Conservation (phyloP, 805 yeast genomes). For the Henningerozyma blattae region DNA sequence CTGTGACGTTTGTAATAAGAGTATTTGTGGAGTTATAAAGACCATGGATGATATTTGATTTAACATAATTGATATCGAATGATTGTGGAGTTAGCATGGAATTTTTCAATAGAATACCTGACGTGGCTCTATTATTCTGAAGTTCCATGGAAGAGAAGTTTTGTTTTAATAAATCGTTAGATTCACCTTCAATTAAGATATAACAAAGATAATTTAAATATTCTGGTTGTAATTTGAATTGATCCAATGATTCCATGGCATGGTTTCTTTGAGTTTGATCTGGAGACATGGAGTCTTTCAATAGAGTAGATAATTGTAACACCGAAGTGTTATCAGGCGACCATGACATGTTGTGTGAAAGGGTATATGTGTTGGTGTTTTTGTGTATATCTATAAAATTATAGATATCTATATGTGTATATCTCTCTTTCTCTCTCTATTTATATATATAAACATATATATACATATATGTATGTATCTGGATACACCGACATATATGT, state of each 20-base stretch:
- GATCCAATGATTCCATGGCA: slow-evolving; percentile 64
- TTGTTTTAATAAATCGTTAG: slow-evolving; percentile 29
- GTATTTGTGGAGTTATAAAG: slow-evolving; percentile 14
- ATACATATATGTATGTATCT: too few relatives aligned
- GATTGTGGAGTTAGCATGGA: slow-evolving; percentile 33
- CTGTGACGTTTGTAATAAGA: slow-evolving; percentile 76
- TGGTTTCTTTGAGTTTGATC: slow-evolving; percentile 39
- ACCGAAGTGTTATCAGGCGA: slow-evolving; percentile 50
- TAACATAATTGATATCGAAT: slow-evolving; percentile 32
- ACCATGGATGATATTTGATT: slow-evolving; percentile 32
- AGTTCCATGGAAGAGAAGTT: slow-evolving; percentile 14
- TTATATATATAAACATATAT: too few relatives aligned
- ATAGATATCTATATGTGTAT: too few relatives aligned
- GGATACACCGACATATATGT: too few relatives aligned
- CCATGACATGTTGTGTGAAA: slow-evolving; percentile 39
- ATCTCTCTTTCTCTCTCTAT: too few relatives aligned
- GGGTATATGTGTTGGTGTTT: too few relatives aligned
- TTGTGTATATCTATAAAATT: too few relatives aligned
- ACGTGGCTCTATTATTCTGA: slow-evolving; percentile 52
- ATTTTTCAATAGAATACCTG: slow-evolving; percentile 80
- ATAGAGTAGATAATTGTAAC: slow-evolving; percentile 51
- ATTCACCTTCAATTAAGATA: slow-evolving; percentile 45
- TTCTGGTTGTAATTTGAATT: slow-evolving; percentile 62
- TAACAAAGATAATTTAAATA: slow-evolving; percentile 69
- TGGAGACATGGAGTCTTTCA: slow-evolving; percentile 62